Evolutionary conservation across 2,329 filamentous ascomycete species (phyloP).

Genomic region (Cercospora berteroae): DNA sequence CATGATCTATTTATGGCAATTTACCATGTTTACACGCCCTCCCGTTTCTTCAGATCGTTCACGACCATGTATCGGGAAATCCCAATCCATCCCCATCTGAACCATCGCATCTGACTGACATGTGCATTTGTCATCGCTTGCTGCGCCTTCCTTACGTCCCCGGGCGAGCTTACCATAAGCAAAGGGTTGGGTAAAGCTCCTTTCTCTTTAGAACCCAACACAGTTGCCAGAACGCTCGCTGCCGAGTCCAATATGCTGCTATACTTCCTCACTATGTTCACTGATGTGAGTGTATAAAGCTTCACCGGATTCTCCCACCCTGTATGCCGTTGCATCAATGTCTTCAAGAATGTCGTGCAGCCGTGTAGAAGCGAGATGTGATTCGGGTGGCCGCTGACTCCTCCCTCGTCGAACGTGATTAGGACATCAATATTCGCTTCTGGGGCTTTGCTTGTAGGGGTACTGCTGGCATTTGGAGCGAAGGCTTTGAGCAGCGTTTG

Average conservation of each 20-base stretch:
- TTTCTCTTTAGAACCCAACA: constrained; percentile 50
- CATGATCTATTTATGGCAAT: neutral
- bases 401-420: constrained; percentile 82
- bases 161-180: constrained; percentile 68
- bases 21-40: constrained; percentile 28
- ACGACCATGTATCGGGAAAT: constrained; percentile 92
- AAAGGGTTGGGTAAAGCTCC: constrained; percentile 57
- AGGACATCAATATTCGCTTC: constrained; percentile 70
- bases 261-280: constrained; percentile 78
- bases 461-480: constrained; percentile 59
- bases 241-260: constrained; percentile 70
- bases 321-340: constrained; percentile 61
- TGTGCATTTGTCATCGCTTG: constrained; percentile 87
- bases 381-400: constrained; percentile 87
- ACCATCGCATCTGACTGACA: constrained; percentile 97
- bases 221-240: constrained; percentile 63
- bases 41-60: constrained; percentile 74
- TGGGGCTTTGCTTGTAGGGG: constrained; percentile 46
- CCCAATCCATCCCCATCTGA: constrained; percentile 91
- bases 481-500: constrained; percentile 70
- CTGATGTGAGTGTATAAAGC: constrained; percentile 78
- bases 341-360: constrained; percentile 67
- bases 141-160: constrained; percentile 66
- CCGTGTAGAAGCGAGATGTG: constrained; percentile 87
- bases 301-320: constrained; percentile 72